Base-by-base conservation (phyloP, 345 rosid genomes). In the Odontarrhena argentea region DNA sequence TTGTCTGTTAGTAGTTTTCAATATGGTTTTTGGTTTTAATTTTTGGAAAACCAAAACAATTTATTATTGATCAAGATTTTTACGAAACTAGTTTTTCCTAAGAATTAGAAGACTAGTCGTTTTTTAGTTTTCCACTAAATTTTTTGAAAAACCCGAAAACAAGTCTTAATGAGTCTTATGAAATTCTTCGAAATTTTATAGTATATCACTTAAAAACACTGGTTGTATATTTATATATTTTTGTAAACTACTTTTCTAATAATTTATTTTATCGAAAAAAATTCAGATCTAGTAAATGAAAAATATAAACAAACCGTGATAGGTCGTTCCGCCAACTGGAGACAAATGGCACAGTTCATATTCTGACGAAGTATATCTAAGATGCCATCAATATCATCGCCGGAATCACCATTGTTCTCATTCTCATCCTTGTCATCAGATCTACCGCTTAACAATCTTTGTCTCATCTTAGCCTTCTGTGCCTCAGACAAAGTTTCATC, bases 281-380 rank as follows among this genome's bases (percentile, higher is more conserved):
- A 65, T 9, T 3, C 0, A 45, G 40, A 28, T 14, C 45, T 15
- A 61, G 7, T 32, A 1, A 32, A 5, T 32, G 6, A 30, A 26
- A 5, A 0, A 65, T 13, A 36, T 7, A 50, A 74, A 58, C 84
- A 12, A 55, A 89, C 97, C 71, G 97, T 77, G 37, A 90, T 88
- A 0, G 97, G 97, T n/a, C 87, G 76, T 9, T 86, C 89, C 11
- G 79, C 87, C 63, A 86, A 26, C 59, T 78, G 81, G 76, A 77
- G 70, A 59, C 97, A 91, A 22, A 86, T 74, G 1, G 87, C 62
- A 52, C 97, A 91, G 9, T 71, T 78, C 6, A 87, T 67, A 52
- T 60, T 74, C 8, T 69, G 79, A 4, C 49, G 73, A 10, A 84
- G 76, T 36, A 77, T 37, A 49, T 68, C 80, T 28, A 80, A 8